Base-by-base conservation (phyloP, 805 yeast genomes). In the Candida suzukii region DNA sequence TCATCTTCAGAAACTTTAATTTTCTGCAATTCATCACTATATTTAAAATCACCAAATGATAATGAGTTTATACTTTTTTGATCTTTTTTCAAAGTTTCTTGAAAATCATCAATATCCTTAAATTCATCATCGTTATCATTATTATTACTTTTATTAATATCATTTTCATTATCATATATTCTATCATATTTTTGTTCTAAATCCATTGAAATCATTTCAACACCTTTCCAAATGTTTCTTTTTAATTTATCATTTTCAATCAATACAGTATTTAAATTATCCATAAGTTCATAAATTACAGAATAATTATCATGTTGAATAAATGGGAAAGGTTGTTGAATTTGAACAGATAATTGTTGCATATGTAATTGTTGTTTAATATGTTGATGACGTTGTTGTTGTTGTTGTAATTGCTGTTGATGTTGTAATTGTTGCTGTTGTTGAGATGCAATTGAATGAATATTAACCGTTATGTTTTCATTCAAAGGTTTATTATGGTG, bases 151-250 rank as follows among this genome's bases (percentile, higher is more conserved):
- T n/a, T 18, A 29, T 29, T 17, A 4, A 3, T 29, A 4, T 5
- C 19, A 26, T 5, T 26, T 26, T 26, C 29, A 8, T 26, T n/a
- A 13, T 3, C 6, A 19, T 17, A 31, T n/a, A 21, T 18, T 10
- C 33, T 41, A 13, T 44, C 43, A 35, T 46, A 45, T 11, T 35
- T n/a, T 6, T 38, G 32, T 19, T 34, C 35, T 17, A 48, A 20
- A 1, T 38, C 33, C 25, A 35, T 12, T 2, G 58, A 54, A 3
- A 56, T 26, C 10, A 31, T 28, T n/a, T 47, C 53, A 2, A 55
- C 30, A 19, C 52, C 49, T 2, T 39, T 21, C 64, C 64, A 60
- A 4, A 60, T 54, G 10, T 48, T 51, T 7, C 42, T 38, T 31
- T 58, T 60, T 16, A 59, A 38, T 21, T 33, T 22, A 25, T 41